Evolutionary conservation across 805 yeast genomes (phyloP), one percentile per base, ranked within the genome.

Genomic region (Yarrowia hollandica): DNA sequence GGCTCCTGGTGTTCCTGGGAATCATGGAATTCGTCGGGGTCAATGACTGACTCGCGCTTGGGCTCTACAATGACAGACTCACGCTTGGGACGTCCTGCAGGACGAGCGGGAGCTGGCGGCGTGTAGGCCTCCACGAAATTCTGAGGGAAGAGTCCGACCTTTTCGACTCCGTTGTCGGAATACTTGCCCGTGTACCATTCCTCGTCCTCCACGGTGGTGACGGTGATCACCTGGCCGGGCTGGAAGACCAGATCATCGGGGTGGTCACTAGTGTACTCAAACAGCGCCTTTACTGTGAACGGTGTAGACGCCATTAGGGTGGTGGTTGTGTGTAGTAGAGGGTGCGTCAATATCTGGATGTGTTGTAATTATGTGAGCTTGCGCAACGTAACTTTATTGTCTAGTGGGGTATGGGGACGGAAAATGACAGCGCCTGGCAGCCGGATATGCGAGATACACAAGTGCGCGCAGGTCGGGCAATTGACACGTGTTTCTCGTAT

Each of bases 171-270:
- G 64, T 39, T 9, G 61, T 74, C 79, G 3, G 66, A 67, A 65
- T 80, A 86, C 4, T 77, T 74, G 3, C 99, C 99, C 35, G 80
- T 75, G 68, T 82, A 86, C 98, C 98, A 94, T 63, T 91, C 96
- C 6, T 84, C 96, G 70, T 92, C 97, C 65, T 90, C 96, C 57
- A 88, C 77, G 34, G 81, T 82, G 5, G 85, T 82, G 23, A 92
- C 97, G 3, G 83, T 81, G 64, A 92, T 85, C 25, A 80, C 64
- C 69, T 87, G 90, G 18, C 87, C 91, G 4, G 75, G 81, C 0
- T 71, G 70, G 65, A 92, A 91, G 30, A 80, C 76, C 68, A 92
- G 78, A 70, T 92, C 99, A 69, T 94, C 98, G 25, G 84, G 89
- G 63, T 82, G 89, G 56, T 85, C 89, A 4, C 86, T 81, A 38